Base-by-base conservation (phyloP, 345 rosid genomes). In the Noccaea bulbosa region DNA sequence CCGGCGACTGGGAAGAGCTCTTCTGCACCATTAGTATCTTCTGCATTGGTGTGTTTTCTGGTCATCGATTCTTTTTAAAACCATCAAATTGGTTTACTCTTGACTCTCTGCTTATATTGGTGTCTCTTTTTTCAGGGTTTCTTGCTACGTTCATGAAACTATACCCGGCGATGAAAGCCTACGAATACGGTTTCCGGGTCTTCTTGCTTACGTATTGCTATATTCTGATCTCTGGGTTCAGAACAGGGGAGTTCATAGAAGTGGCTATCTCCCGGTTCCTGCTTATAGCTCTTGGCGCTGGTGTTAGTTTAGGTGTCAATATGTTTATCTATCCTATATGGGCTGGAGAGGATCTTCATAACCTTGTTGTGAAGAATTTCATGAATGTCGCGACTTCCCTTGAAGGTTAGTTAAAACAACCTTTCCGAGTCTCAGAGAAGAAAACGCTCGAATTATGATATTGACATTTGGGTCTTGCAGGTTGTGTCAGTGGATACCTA, bases 311-410 rank as follows among this genome's bases (percentile, higher is more conserved):
- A 71, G 84, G 76, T 34, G 81, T 93, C 27, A 93, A 93, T 70
- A 81, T 89, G 74, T 87, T 84, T 81, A 91, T 93, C 74, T 93
- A 83, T 77, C 98, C 97, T 20, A 93, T 93, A 35, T 93, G 98
- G 98, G 96, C 98, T 62, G 97, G 98, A 5, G 98, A 93, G 80
- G 98, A 90, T 84, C 83, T 90, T 57, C 98, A 93, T 76, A 79
- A 80, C 68, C 79, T 88, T 84, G 98, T 91, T 62, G 94, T 73
- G 15, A 88, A 87, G 78, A 93, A 93, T 73, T 93, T 93, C 78
- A 78, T 56, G 84, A 87, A 80, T 44, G 98, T 91, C 11, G 97
- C 98, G 2, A 78, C 70, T 79, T 88, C 98, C 11, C 80, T 93
- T 73, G 98, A 93, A 93, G 97, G 97, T 88, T 53, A 61, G 49